phyloP scores from a whole-genome alignment of 108 stramenopile genomes.

The Pseudonitzschia delicatissima region DNA sequence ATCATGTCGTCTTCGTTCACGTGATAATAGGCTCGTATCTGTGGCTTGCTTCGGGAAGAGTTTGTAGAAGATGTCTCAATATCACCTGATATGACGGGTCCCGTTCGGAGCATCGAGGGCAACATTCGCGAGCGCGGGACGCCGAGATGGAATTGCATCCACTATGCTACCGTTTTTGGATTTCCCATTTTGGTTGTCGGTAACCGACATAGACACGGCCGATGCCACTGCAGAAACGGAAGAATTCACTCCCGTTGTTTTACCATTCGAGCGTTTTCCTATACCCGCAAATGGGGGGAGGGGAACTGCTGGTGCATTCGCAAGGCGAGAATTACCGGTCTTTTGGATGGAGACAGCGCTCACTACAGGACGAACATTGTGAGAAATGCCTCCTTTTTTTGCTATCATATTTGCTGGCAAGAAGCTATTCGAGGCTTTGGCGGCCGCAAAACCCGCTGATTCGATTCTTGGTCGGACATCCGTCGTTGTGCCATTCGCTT shows the following conservation, averaged over 20 bases:
- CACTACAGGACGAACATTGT: constrained; percentile 50
- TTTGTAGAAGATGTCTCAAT: constrained; percentile 32
- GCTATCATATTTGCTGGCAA: constrained; percentile 65
- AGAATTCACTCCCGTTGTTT: not conserved
- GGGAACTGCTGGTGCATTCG: constrained; percentile 55
- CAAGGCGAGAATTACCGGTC: constrained; percentile 44
- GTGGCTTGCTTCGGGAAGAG: constrained; percentile 20
- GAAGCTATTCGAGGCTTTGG: constrained; percentile 6
- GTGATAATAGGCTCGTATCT: constrained; percentile 65
- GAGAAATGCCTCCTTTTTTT: constrained; percentile 67
- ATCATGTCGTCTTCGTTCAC: constrained; percentile 86
- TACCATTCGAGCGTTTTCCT: constrained; percentile 43
- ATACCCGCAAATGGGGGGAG: constrained; percentile 83
- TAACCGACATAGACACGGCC: constrained; percentile 4
- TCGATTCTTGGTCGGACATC: not conserved
- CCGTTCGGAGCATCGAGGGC: constrained; percentile 10
- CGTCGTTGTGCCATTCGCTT: constrained; percentile 5
- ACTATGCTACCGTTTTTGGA: constrained; percentile 4
- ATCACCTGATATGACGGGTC: constrained; percentile 28
- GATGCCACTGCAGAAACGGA: not conserved
- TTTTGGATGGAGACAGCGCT: constrained; percentile 11
- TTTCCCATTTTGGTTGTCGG: constrained; percentile 3
- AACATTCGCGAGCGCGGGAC: not conserved
- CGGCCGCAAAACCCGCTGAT: constrained; percentile 18
- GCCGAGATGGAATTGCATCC: not conserved